Evolutionary conservation across 495 filamentous ascomycete genomes (phyloP).

Genomic region (Halenospora varia): DNA sequence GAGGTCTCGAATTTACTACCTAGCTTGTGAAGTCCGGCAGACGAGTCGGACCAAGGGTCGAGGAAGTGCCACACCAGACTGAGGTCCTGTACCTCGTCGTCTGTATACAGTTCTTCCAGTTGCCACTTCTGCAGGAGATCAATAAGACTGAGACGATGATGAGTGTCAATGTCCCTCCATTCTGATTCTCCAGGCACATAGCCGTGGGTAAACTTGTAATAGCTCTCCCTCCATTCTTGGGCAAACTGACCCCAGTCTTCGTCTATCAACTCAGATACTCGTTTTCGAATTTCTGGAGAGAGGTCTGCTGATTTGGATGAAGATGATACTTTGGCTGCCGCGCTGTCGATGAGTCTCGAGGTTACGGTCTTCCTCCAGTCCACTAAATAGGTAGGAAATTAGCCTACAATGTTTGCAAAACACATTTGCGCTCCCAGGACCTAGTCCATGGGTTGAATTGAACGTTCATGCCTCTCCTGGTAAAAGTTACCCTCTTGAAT

Average conservation of each 20-base stretch:
- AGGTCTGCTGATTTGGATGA: constrained; percentile 33
- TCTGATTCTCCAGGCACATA: constrained; percentile 45
- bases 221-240: constrained; percentile 64
- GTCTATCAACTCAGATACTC: constrained; percentile 44
- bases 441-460: no score
- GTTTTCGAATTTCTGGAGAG: constrained; percentile 38
- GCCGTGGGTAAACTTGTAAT: constrained; percentile 52
- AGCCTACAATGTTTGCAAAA: no score
- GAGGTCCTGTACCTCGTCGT: constrained; percentile 52
- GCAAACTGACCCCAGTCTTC: constrained; percentile 59
- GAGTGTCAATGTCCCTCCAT: constrained; percentile 59
- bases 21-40: constrained; percentile 49
- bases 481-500: no score
- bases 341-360: constrained; percentile 45
- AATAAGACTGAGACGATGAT: constrained; percentile 59
- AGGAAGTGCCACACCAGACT: constrained; percentile 67
- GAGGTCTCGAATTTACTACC: constrained; percentile 51
- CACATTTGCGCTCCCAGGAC: no score
- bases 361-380: constrained; percentile 64
- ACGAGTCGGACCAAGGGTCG: constrained; percentile 63
- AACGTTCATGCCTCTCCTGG: no score
- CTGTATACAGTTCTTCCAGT: constrained; percentile 54
- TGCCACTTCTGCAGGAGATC: constrained; percentile 50
- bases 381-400: constrained; percentile 33
- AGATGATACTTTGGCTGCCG: constrained; percentile 34